Evolutionary conservation across 306 rosid species (phyloP).

Genomic region (Trichosanthes truncata): DNA sequence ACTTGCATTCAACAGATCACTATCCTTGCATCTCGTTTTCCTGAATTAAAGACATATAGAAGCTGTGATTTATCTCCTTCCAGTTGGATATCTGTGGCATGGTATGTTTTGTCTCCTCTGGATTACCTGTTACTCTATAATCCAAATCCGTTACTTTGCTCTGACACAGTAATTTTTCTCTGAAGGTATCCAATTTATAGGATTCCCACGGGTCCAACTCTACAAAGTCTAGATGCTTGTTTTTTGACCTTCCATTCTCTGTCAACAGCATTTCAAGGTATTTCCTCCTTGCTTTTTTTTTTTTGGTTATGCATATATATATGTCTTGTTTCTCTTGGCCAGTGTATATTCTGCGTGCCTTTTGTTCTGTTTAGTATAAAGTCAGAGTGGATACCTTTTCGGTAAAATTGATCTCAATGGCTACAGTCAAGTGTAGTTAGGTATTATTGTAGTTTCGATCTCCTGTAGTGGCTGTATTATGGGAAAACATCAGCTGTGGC

Average conservation of each 20-base stretch:
- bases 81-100: slow-evolving; percentile 86
- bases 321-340: neutral
- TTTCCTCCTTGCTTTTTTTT: neutral
- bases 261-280: slow-evolving; percentile 52
- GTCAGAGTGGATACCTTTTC: neutral
- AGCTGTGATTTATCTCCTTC: slow-evolving; percentile 85
- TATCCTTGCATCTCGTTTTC: slow-evolving; percentile 60
- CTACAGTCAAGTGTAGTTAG: neutral
- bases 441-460: neutral
- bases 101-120: slow-evolving; percentile 33
- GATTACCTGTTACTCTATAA: neutral
- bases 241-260: slow-evolving; percentile 72
- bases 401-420: neutral
- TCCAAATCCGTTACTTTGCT: neutral
- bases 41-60: slow-evolving; percentile 60
- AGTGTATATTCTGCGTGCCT: neutral
- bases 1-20: slow-evolving; percentile 43
- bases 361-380: neutral
- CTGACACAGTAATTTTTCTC: neutral
- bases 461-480: neutral
- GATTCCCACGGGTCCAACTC: slow-evolving; percentile 89
- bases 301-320: slow-evolving; percentile 1
- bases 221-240: slow-evolving; percentile 78
- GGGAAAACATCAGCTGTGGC: neutral
- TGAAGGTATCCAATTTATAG: slow-evolving; percentile 91